These are phyloP conservation scores for Pythium brachiatum DNA, from an alignment of 352 stramenopile species.

Conservation along the genomic window DNA sequence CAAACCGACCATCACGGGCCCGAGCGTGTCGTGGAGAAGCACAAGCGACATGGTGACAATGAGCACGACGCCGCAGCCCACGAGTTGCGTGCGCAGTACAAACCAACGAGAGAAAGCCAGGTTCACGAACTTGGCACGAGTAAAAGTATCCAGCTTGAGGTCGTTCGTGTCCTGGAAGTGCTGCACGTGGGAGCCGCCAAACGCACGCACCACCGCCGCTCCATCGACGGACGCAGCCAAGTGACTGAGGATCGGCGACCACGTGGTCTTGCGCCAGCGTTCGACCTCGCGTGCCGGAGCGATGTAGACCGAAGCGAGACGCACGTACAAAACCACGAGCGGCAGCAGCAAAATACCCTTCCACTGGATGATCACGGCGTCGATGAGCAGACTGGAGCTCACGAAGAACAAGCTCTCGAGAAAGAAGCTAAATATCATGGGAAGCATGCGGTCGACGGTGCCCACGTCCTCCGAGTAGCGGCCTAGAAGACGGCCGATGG, in stretches of 20 bases:
- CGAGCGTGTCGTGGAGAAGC: constrained; percentile 28
- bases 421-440: constrained; percentile 26
- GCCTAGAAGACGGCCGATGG: constrained; percentile 83
- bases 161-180: constrained; percentile 42
- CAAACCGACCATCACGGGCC: constrained; percentile 70
- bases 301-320: constrained; percentile 41
- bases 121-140: not conserved
- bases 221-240: constrained; percentile 54
- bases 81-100: constrained; percentile 40
- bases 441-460: constrained; percentile 67
- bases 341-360: constrained; percentile 64
- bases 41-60: constrained; percentile 35
- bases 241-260: constrained; percentile 47
- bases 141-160: constrained; percentile 15
- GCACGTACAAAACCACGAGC: constrained; percentile 77
- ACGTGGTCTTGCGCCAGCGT: constrained; percentile 42
- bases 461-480: constrained; percentile 86
- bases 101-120: constrained; percentile 38
- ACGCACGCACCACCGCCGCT: constrained; percentile 46
- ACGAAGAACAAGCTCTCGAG: constrained; percentile 62
- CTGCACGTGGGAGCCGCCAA: constrained; percentile 31
- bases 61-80: constrained; percentile 38
- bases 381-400: constrained; percentile 52
- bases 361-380: constrained; percentile 65
- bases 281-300: constrained; percentile 50